Conservation (phyloP, 345 rosid genomes). For the Lumnitzera racemosa region DNA sequence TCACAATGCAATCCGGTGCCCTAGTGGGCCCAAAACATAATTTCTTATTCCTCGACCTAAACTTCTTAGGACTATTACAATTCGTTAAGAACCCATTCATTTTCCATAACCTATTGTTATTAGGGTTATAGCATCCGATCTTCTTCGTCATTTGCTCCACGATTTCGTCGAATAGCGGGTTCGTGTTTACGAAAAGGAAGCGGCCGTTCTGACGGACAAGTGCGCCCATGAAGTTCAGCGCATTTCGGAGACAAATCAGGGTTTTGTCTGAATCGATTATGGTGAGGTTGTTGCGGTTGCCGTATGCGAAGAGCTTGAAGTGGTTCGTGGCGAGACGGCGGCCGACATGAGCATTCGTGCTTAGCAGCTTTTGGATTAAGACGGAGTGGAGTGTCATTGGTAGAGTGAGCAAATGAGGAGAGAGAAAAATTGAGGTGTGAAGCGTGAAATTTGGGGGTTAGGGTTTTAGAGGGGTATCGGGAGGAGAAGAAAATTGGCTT, state of each 20-base stretch:
- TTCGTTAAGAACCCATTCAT: conserved; percentile 87
- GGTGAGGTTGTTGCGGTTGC: conserved; percentile 54
- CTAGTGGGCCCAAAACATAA: conserved; percentile 71
- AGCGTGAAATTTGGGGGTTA: too few species aligned
- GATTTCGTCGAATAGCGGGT: conserved; percentile 82
- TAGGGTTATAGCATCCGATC: conserved; percentile 62
- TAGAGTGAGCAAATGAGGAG: too few species aligned
- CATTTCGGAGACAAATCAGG: conserved; percentile 84
- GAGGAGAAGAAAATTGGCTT: too few species aligned
- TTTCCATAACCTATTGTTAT: conserved; percentile 53
- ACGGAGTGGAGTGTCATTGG: conserved; percentile 78
- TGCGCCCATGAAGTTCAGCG: conserved; percentile 61
- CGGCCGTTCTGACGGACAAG: conserved; percentile 52
- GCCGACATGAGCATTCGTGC: conserved; percentile 77
- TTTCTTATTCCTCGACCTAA: conserved; percentile 81
- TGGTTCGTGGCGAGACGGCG: conserved; percentile 70
- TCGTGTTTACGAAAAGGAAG: conserved; percentile 84
- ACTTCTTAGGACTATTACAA: conserved; percentile 87
- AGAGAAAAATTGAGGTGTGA: too few species aligned
- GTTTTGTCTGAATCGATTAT: conserved; percentile 84
- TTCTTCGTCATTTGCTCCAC: conserved; percentile 65
- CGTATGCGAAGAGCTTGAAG: conserved; percentile 74
- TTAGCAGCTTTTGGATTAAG: conserved; percentile 80
- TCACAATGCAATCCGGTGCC: conserved; percentile 87
- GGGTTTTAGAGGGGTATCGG: too few species aligned